These are phyloP conservation scores for Lichenothelia convexa DNA, from an alignment of 495 filamentous ascomycete species.

Conservation along the genomic window DNA sequence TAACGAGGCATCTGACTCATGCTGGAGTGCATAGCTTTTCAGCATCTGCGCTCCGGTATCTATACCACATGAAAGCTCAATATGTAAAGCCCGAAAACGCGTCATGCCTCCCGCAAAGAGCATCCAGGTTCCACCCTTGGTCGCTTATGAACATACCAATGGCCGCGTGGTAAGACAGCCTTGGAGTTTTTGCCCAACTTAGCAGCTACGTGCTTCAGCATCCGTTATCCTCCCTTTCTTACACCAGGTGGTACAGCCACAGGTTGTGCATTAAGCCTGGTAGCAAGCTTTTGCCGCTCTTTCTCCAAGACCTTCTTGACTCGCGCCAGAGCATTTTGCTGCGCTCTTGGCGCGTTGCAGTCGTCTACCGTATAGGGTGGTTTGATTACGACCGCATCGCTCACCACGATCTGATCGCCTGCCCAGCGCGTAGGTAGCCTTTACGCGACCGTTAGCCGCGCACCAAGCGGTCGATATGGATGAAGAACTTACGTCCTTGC, in stretches of 20 bases:
- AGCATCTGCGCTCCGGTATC: too few relatives aligned
- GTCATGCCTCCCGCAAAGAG: too few relatives aligned
- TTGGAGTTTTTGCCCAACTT: too few relatives aligned
- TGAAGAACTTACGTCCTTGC: slow-evolving; percentile 29
- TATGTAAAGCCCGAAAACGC: too few relatives aligned
- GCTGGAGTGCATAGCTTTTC: too few relatives aligned
- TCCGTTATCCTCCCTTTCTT: not conserved
- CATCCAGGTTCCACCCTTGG: too few relatives aligned
- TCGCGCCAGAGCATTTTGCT: not conserved
- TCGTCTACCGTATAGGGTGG: slow-evolving; percentile 42
- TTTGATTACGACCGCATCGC: slow-evolving; percentile 43
- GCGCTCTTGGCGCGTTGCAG: slow-evolving; percentile 25
- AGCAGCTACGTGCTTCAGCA: too few relatives aligned
- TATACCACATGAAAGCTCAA: too few relatives aligned
- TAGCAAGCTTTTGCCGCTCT: not conserved
- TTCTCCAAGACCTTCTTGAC: not conserved
- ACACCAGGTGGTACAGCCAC: not conserved
- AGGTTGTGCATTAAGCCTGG: not conserved
- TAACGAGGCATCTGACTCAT: too few relatives aligned
- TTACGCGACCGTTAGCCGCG: not conserved
- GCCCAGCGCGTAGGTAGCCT: slow-evolving; percentile 32
- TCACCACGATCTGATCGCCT: slow-evolving; percentile 41
- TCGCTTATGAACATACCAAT: too few relatives aligned
- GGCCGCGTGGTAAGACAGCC: too few relatives aligned
- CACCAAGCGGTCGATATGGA: not conserved